Base-by-base conservation (phyloP, 495 filamentous ascomycete genomes). In the Penicillium diatomitis region DNA sequence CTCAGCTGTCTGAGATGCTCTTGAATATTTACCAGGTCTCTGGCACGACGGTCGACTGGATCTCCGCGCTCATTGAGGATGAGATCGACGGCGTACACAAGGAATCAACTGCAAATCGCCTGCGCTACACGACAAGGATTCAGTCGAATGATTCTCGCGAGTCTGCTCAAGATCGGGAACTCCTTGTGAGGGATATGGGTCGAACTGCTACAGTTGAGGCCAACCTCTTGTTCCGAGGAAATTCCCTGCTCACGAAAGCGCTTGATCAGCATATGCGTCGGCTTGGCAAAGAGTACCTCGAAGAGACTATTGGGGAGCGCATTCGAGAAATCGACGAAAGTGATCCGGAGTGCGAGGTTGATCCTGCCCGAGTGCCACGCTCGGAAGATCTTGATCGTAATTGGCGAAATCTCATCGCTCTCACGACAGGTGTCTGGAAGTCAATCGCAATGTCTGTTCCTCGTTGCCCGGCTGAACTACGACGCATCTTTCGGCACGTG, bases 1-100 rank as follows among this genome's bases (percentile, higher is more conserved):
- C 82, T 53, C 74, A 81, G 28, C 70, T 97, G n/a, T 84, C 88
- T 6, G 89, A 96, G 58, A 82, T 85, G 33, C 79, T 99, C 40
- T 73, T 97, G 54, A 88, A 96, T 57, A 94, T 99, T 46, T 99
- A 87, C 58, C 92, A 99, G 62, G 94, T 96, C 8, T 90, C 88
- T n/a, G 90, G 88, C 4, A 80, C 81, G 44, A 85, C 87, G 8
- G 81, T 77, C 35, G 88, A 96, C 44, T 99, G 92, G 92, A 77
- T 99, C 30, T 92, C 88, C 68, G 81, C 86, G 3, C 73, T 99
- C 44, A 87, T 95, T 8, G 94, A 99, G 61, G 90, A 96, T 55
- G 92, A 99, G 64, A 97, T 99, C 47, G 92, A 97, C 59, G 91
- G 88, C 6, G 79, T 90, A 7, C 81, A 86, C 50, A 95, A 84